Base-by-base conservation (phyloP, 768 basidiomycete genomes). In the Collybia nuda region DNA sequence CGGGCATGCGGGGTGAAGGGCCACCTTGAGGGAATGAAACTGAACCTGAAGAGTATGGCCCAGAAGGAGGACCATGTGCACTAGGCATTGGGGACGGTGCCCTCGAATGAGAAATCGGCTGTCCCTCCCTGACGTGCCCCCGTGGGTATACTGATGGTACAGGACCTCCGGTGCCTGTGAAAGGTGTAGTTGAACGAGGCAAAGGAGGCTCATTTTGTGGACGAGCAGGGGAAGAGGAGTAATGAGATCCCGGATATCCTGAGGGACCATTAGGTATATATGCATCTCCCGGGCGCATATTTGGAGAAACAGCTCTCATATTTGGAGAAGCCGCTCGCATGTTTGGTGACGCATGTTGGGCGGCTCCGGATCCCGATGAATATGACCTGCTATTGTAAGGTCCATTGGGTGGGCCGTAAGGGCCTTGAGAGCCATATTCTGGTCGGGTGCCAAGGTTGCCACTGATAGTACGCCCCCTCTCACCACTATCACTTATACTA, bases 61-160 rank as follows among this genome's bases (percentile, higher is more conserved):
- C 57, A 38, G 50, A 44, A 53, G 51, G 32, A 44, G 40, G 32
- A 40, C 54, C 55, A 47, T 52, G 54, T 18, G 51, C 57, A 51
- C 77, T 76, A 18, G 78, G 80, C 64, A 78, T 79, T 8, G 85
- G 82, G 18, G 80, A 80, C 22, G 79, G 64, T 2, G 79, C 77
- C 46, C 83, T 73, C 19, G 73, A 74, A 41, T 56, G 65, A 52
- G 50, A 66, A 21, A 80, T 67, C 22, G 79, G 72, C 42, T 77
- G 77, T 2, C 84, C 84, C 49, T 79, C 83, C 56, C 84, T 55
- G 37, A 77, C 65, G 65, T 83, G 84, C 2, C 81, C 80, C 3
- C 72, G 65, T 42, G 85, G 80, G 61, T 85, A 85, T n/a, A 77
- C 67, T 3, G 66, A 56, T 11, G 67, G 43, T 28, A 53, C 44